Evolutionary conservation across 2,329 filamentous ascomycete genomes (phyloP).

Genomic region (Aspergillus sp.): DNA sequence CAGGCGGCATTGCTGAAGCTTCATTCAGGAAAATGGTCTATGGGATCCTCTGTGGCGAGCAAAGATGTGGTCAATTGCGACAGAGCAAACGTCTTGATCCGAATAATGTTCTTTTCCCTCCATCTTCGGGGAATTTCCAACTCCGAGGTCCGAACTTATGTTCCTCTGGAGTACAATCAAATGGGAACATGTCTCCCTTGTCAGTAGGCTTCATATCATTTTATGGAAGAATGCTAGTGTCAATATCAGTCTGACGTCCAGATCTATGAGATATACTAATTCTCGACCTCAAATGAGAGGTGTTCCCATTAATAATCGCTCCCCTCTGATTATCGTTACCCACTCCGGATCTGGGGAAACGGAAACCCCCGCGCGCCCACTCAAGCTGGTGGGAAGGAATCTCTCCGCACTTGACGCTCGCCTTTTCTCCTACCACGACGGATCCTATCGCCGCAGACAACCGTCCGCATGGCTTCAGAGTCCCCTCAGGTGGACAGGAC

Average conservation of each 20-base stretch:
- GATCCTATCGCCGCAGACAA: constrained; percentile 4
- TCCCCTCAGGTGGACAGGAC: constrained; percentile 30
- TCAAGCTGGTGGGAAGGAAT: constrained; percentile 26
- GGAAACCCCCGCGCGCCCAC: constrained; percentile 27
- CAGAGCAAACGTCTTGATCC: neutral
- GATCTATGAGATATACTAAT: no score
- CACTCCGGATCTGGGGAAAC: constrained; percentile 30
- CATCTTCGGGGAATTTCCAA: constrained; percentile 9
- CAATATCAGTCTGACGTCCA: no score
- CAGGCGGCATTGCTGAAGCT: constrained; percentile 22
- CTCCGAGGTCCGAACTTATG: constrained; percentile 6
- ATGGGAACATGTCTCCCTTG: neutral
- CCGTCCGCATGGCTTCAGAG: constrained; percentile 32
- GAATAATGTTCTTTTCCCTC: neutral
- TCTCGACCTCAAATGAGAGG: no score
- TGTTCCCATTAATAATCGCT: neutral
- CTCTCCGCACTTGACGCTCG: constrained; percentile 32
- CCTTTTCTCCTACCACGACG: constrained; percentile 11
- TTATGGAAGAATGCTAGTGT: neutral
- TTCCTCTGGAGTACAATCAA: neutral
- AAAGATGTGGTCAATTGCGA: neutral
- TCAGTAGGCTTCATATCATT: neutral
- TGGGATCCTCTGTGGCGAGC: neutral
- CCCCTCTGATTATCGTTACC: neutral
- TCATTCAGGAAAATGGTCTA: constrained; percentile 23